phyloP scores from a whole-genome alignment of 2,329 filamentous ascomycete genomes.

The Ophiostoma himal-ulmi region DNA sequence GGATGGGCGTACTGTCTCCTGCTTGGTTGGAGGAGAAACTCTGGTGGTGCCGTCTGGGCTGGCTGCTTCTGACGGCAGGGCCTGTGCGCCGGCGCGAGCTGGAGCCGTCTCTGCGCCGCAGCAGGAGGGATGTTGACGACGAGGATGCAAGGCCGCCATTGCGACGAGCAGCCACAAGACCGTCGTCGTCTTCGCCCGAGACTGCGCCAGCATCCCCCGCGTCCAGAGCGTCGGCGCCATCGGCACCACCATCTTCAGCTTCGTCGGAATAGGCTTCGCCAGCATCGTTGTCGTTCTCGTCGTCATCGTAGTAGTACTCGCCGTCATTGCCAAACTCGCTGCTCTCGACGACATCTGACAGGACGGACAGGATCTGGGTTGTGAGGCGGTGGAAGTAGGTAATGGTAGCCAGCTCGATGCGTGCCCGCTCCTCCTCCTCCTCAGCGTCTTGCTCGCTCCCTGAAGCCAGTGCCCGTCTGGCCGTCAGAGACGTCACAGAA shows the following conservation, averaged over 20 bases:
- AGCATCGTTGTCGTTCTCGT: slow-evolving; percentile 13
- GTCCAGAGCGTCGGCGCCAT: slow-evolving; percentile 1
- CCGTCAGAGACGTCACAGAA: not conserved
- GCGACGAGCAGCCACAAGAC: slow-evolving; percentile 19
- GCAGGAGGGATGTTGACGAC: slow-evolving; percentile 17
- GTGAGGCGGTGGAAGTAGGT: slow-evolving; percentile 78
- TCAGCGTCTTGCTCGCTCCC: slow-evolving; percentile 27
- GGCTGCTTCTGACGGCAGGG: not conserved
- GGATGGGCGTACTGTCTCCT: not conserved
- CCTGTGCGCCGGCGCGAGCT: not conserved
- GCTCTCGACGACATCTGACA: slow-evolving; percentile 55
- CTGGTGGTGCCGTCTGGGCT: not conserved
- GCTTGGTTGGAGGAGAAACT: not conserved
- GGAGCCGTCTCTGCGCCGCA: slow-evolving; percentile 14
- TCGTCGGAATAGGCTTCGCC: slow-evolving; percentile 38
- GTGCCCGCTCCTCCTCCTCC: slow-evolving; percentile 42
- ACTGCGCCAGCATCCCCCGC: not conserved
- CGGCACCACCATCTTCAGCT: slow-evolving; percentile 30
- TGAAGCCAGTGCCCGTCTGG: not conserved
- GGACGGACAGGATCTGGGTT: slow-evolving; percentile 54
- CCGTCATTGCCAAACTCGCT: slow-evolving; percentile 42
- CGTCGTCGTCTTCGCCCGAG: slow-evolving; percentile 15
- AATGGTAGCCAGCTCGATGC: slow-evolving; percentile 63
- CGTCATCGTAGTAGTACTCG: slow-evolving; percentile 30
- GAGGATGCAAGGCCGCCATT: slow-evolving; percentile 18